phyloP scores from a whole-genome alignment of 1,284 basidiomycete species.

The Singerocomus inundabilis region DNA sequence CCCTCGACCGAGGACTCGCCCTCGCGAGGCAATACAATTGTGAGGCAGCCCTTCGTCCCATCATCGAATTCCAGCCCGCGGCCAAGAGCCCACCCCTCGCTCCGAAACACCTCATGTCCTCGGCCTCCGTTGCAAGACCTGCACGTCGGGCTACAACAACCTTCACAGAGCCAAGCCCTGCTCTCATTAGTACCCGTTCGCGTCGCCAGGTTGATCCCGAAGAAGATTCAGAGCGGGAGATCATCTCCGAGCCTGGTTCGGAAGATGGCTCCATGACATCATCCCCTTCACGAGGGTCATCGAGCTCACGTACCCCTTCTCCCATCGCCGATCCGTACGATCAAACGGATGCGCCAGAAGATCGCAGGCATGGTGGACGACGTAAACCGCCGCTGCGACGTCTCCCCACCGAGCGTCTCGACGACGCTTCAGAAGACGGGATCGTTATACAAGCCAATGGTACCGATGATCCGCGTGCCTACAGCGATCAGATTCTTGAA shows the following conservation, averaged over 20 bases:
- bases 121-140: constrained; percentile 52
- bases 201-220: constrained; percentile 48
- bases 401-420: constrained; percentile 38
- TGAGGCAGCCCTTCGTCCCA: constrained; percentile 83
- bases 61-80: constrained; percentile 92
- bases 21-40: constrained; percentile 95
- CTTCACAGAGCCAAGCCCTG: constrained; percentile 34
- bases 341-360: constrained; percentile 42
- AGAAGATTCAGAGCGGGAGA: constrained; percentile 57
- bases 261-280: constrained; percentile 85
- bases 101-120: constrained; percentile 90
- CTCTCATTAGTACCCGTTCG: constrained; percentile 48
- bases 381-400: constrained; percentile 42
- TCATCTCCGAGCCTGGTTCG: constrained; percentile 61
- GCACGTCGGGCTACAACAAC: constrained; percentile 47
- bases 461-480: constrained; percentile 52
- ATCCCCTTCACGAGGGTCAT: constrained; percentile 81
- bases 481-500: constrained; percentile 96
- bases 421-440: constrained; percentile 45
- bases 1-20: constrained; percentile 84
- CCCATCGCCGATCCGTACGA: constrained; percentile 63
- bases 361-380: constrained; percentile 38
- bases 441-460: constrained; percentile 38
- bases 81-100: constrained; percentile 93
- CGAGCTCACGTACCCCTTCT: constrained; percentile 86